Evolutionary conservation across 2,329 filamentous ascomycete genomes (phyloP), one percentile per base, ranked within the genome.

Genomic region (Beauveria caledonica): DNA sequence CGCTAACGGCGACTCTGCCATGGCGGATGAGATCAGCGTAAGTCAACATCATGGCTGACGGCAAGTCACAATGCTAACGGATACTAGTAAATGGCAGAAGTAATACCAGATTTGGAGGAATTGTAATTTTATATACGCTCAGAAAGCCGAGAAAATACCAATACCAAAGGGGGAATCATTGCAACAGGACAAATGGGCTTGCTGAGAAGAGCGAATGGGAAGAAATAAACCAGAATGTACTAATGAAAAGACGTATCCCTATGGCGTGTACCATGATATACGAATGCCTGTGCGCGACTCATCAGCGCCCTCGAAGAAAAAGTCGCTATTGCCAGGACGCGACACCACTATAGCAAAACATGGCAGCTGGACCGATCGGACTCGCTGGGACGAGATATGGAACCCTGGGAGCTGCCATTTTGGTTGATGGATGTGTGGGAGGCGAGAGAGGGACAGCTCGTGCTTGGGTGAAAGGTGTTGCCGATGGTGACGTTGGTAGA

Each of bases 1-100:
- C 62, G 78, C 74, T 60, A 76, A 72, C 60, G 82, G 78, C 51
- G 84, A 86, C 68, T 83, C 82, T 44, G 71, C 80, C n/a, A 87
- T 87, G 85, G 84, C 86, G 66, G 84, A 87, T 63, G 85, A 86
- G 67, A 86, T 87, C 60, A 75, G 82, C 71, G 73, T 74, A 68
- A 61, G 73, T 68, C 5, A 10, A 23, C 29, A 7, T 19, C 5
- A 29, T 40, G 11, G 40, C 13, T 9, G 10, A 19, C 19, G 19
- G 36, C 21, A 10, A 53, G 5, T 15, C 10, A 21, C 2, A 9
- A 27, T 51, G 40, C 40, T 61, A 57, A 61, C 40, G 19, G 27
- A 36, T 17, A 27, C 15, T 19, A 61, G 54, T 57, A 58, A 52
- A 50, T 19, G 36, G 21, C 25, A 15, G 29, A n/a, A n/a, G 4